Evolutionary conservation across 345 rosid genomes (phyloP).

Genomic region (Iberis pinnata): DNA sequence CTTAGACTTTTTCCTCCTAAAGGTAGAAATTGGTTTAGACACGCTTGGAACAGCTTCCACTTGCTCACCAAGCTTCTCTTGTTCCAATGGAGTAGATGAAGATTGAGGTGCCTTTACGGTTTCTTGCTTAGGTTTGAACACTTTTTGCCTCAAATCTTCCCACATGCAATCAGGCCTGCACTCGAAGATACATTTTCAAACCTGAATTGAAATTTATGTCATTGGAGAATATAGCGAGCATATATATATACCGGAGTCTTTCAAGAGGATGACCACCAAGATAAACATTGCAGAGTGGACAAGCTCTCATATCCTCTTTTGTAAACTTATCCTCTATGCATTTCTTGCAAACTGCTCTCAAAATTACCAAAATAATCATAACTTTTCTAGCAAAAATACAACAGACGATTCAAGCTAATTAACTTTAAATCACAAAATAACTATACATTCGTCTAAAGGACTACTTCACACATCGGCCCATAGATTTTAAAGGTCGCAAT

Average conservation of each 20-base stretch:
- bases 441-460: no score
- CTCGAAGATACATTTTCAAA: not conserved
- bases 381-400: not conserved
- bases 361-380: not conserved
- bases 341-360: slow-evolving; percentile 16
- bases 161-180: slow-evolving; percentile 14
- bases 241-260: slow-evolving; percentile 16
- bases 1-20: not conserved
- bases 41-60: slow-evolving; percentile 17
- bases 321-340: slow-evolving; percentile 16
- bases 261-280: slow-evolving; percentile 20
- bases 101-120: not conserved
- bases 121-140: slow-evolving; percentile 4
- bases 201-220: not conserved
- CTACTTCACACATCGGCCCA: no score
- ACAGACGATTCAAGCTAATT: not conserved
- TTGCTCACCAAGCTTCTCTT: not conserved
- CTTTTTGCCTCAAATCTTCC: not conserved
- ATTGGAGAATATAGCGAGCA: not conserved
- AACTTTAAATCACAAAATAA: not conserved
- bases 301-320: slow-evolving; percentile 6
- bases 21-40: not conserved
- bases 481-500: no score
- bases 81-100: not conserved
- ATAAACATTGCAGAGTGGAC: slow-evolving; percentile 25